A percentile compares a stretch with the other conserved stretches of the same genome.
Conservation (phyloP, 1,139 yeast genomes). For the Taphrina betulina region DNA sequence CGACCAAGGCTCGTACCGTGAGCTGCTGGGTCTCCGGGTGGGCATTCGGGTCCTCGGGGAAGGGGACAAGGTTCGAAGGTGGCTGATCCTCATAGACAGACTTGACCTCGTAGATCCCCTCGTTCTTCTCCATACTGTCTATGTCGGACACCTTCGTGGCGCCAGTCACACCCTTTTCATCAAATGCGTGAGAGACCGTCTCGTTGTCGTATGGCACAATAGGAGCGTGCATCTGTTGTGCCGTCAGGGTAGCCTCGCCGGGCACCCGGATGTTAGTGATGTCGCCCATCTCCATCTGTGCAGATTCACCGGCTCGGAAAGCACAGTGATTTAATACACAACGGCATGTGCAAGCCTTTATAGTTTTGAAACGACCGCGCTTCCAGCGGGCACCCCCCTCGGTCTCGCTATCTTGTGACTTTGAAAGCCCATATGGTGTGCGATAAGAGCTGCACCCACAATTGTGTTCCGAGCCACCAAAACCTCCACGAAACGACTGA, state of each 20-base stretch:
- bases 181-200: slow-evolving; percentile 15
- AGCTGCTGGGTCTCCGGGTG: slow-evolving; percentile 24
- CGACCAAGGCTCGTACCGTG: slow-evolving; percentile 31
- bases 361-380: too few species aligned
- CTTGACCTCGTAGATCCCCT: slow-evolving; percentile 15
- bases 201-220: slow-evolving; percentile 14
- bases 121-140: slow-evolving; percentile 23
- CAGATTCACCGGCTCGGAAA: too few species aligned
- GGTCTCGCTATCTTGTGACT: too few species aligned
- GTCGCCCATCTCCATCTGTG: slow-evolving; percentile 34
- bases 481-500: too few species aligned
- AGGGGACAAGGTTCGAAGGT: slow-evolving; percentile 27
- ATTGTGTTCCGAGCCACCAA: too few species aligned
- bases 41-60: slow-evolving; percentile 31
- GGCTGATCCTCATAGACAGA: slow-evolving; percentile 4
- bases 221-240: slow-evolving; percentile 22
- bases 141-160: background rate
- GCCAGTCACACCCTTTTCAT: background rate
- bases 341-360: too few species aligned
- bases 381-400: too few species aligned
- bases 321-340: too few species aligned
- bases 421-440: too few species aligned
- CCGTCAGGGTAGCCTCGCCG: slow-evolving; percentile 22
- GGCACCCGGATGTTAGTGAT: slow-evolving; percentile 22
- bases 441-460: too few species aligned